A percentile compares a stretch with the other conserved stretches of the same genome.
Evolutionary conservation across 2,329 filamentous ascomycete genomes (phyloP).

Genomic region (Plectosphaerella cucumerina): DNA sequence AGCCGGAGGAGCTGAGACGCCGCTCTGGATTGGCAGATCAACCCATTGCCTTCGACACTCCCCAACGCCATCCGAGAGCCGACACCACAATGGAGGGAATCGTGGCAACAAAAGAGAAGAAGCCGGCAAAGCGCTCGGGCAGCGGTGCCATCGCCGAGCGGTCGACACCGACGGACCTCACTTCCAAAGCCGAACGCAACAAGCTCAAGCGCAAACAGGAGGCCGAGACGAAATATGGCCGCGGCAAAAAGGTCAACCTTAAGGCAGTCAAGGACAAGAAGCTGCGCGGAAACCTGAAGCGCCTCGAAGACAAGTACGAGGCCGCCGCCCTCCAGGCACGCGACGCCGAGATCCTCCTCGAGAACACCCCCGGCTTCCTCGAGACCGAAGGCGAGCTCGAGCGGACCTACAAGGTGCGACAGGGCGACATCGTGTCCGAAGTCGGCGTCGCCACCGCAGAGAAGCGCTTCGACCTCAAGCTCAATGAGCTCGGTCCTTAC

Average conservation of each 20-base stretch:
- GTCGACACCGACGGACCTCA: slow-evolving; percentile 41
- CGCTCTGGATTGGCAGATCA: neutral
- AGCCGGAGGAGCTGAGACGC: neutral
- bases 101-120: slow-evolving; percentile 28
- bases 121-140: slow-evolving; percentile 38
- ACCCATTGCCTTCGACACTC: neutral
- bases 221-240: slow-evolving; percentile 76
- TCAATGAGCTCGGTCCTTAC: slow-evolving; percentile 83
- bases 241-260: slow-evolving; percentile 70
- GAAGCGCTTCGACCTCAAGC: slow-evolving; percentile 85
- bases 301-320: slow-evolving; percentile 78
- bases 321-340: slow-evolving; percentile 80
- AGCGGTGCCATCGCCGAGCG: slow-evolving; percentile 47
- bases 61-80: neutral
- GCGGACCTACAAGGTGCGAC: slow-evolving; percentile 85
- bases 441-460: slow-evolving; percentile 82
- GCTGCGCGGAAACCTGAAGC: slow-evolving; percentile 72
- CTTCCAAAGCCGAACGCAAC: slow-evolving; percentile 46
- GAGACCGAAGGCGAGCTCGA: slow-evolving; percentile 87
- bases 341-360: slow-evolving; percentile 90
- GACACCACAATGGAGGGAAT: slow-evolving; percentile 27
- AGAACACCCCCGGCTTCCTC: slow-evolving; percentile 80
- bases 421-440: slow-evolving; percentile 74
- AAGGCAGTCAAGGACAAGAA: slow-evolving; percentile 85
- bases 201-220: slow-evolving; percentile 50